Evolutionary conservation across 1,284 basidiomycete genomes (phyloP).

Genomic region (Sporisorium sorghi): DNA sequence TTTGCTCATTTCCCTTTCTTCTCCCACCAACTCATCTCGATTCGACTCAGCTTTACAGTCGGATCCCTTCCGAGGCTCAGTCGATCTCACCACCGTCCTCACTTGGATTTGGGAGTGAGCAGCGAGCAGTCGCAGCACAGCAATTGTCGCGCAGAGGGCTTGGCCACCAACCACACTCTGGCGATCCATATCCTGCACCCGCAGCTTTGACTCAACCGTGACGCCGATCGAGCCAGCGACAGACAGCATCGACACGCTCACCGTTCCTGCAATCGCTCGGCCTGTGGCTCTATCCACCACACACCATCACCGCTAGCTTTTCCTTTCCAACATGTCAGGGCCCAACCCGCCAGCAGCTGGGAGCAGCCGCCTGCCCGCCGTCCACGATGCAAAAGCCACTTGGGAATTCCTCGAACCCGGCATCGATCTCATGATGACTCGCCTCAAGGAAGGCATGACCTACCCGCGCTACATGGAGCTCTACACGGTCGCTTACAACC

Average conservation of each 20-base stretch:
- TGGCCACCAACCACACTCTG: background rate
- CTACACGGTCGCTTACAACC: slow-evolving; percentile 92
- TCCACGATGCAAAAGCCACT: slow-evolving; percentile 73
- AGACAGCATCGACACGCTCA: background rate
- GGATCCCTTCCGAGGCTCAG: background rate
- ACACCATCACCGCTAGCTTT: background rate
- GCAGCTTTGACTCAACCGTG: background rate
- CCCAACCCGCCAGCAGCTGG: slow-evolving; percentile 21
- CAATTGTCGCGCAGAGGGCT: background rate
- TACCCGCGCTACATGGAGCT: slow-evolving; percentile 92
- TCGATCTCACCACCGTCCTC: background rate
- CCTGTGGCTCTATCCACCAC: background rate
- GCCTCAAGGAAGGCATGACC: slow-evolving; percentile 84
- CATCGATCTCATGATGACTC: slow-evolving; percentile 72
- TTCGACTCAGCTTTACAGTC: slow-evolving; percentile 17
- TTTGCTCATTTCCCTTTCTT: slow-evolving; percentile 7
- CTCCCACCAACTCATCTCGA: slow-evolving; percentile 7
- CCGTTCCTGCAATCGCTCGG: background rate
- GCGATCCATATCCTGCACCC: background rate
- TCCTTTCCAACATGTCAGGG: slow-evolving; percentile 2
- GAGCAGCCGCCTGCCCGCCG: slow-evolving; percentile 33
- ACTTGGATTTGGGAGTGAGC: background rate
- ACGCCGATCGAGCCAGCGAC: background rate
- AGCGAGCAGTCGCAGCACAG: background rate
- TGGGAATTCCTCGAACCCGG: slow-evolving; percentile 90